These are phyloP conservation scores for Penicillium psychrosexuale DNA, from an alignment of 2,329 filamentous ascomycete species.

Conservation along the genomic window DNA sequence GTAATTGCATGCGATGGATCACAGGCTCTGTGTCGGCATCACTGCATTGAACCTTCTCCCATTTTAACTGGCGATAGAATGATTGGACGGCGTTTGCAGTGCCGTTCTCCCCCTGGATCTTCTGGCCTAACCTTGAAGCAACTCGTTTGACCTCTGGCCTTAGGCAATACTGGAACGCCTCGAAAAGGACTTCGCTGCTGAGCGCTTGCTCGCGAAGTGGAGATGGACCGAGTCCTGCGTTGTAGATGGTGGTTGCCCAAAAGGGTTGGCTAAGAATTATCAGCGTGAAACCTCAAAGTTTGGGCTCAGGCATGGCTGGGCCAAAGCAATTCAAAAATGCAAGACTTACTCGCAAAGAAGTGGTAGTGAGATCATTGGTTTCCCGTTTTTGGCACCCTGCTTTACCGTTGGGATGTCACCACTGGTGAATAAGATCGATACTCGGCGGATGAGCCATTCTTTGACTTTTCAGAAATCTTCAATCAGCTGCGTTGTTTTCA, in stretches of 20 bases:
- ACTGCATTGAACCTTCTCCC: not conserved
- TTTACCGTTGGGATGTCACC: not conserved
- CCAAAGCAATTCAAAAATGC: not conserved
- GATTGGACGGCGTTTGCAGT: not conserved
- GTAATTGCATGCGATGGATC: not conserved
- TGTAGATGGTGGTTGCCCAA: not conserved
- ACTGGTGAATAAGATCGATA: not conserved
- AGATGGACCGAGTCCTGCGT: not conserved
- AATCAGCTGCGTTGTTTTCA: not conserved
- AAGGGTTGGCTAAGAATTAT: not conserved
- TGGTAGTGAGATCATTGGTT: conserved; percentile 6
- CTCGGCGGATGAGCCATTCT: not conserved
- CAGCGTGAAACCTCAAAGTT: not conserved
- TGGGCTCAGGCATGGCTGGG: too few relatives aligned
- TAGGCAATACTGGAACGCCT: not conserved
- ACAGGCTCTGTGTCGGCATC: not conserved
- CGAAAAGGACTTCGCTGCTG: not conserved
- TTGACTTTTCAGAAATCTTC: not conserved
- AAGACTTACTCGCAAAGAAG: conserved; percentile 6
- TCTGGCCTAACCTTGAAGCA: not conserved
- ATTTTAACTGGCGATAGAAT: conserved; percentile 5
- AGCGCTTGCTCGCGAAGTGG: not conserved
- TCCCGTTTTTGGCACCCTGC: not conserved
- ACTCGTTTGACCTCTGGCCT: not conserved
- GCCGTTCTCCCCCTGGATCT: not conserved